Evolutionary conservation across 345 rosid species (phyloP).

Genomic region (Excoecaria agallocha): DNA sequence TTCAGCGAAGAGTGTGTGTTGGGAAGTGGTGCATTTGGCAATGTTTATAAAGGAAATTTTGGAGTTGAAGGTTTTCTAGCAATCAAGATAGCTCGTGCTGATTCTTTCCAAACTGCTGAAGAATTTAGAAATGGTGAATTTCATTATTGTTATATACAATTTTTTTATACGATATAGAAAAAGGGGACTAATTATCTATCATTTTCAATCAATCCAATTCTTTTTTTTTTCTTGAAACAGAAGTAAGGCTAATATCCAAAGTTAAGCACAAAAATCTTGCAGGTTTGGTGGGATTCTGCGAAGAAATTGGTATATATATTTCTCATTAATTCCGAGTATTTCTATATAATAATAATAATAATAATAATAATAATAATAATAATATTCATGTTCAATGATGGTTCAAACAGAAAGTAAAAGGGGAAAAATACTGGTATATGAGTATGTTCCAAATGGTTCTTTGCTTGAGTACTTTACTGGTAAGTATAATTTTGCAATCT

Average conservation of each 20-base stretch:
- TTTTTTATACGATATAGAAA: too few relatives aligned
- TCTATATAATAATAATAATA: too few relatives aligned
- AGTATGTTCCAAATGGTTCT: slow-evolving; percentile 56
- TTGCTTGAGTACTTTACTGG: slow-evolving; percentile 56
- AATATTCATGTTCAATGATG: background rate
- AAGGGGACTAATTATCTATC: too few relatives aligned
- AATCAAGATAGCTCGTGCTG: slow-evolving; percentile 53
- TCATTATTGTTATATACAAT: too few relatives aligned
- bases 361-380: too few relatives aligned
- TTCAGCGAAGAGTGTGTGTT: slow-evolving; percentile 50
- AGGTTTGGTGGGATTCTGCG: slow-evolving; percentile 58
- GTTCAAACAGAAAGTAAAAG: slow-evolving; percentile 40
- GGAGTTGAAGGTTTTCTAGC: slow-evolving; percentile 43
- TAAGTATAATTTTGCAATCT: slow-evolving; percentile 10
- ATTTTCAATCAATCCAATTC: too few relatives aligned
- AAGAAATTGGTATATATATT: slow-evolving; percentile 43
- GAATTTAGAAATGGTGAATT: slow-evolving; percentile 58
- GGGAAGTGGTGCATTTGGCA: slow-evolving; percentile 58
- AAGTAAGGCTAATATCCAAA: slow-evolving; percentile 49
- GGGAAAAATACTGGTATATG: slow-evolving; percentile 48
- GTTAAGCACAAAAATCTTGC: slow-evolving; percentile 56
- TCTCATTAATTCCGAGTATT: background rate
- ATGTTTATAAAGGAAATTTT: slow-evolving; percentile 50
- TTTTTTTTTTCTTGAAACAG: slow-evolving; percentile 40
- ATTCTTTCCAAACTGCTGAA: slow-evolving; percentile 45